Evolutionary conservation across 352 stramenopile genomes (phyloP), one percentile per base, ranked within the genome.

Genomic region (Pythium aristosporum): DNA sequence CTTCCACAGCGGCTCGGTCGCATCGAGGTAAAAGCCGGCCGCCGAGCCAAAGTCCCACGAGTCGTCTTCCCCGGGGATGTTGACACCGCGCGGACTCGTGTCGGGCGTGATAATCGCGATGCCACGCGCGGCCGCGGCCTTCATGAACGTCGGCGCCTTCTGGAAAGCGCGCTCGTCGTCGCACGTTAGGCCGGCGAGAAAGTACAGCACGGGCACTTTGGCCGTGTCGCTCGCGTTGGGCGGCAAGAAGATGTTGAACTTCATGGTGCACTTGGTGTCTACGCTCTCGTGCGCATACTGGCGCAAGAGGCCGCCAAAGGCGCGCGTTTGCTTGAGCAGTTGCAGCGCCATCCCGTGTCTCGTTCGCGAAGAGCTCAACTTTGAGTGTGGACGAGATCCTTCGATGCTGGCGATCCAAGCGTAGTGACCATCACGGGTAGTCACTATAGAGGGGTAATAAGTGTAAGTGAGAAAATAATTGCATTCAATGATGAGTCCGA

Each of bases 21-120:
- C 96, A 82, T 99, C 87, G 8, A 99, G 73, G 80, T 99, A 99
- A 69, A 99, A 99, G 50, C 97, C 96, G 23, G 97, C 97, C 37
- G 89, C 96, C 16, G 91, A 94, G 37, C 97, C 97, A 68, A 99
- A 98, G 77, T 99, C 97, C 76, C 94, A 99, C 46, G 65, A 68
- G 59, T 99, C 96, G 28, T 98, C 91, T 69, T 99, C 96, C 15
- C 96, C 96, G 13, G 95, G 82, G 58, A 97, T 87, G 52, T 79
- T 84, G 28, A 94, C 82, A 36, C 90, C 89, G 20, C 97, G 87
- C n/a, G 97, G 97, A 73, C 84, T 94, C 11, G 97, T 99, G 76
- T 99, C 97, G 1, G 92, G 93, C 18, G 96, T 89, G 41, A 99
- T 91, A 58, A 99, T 87, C 9, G 93, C 96, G 58, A 99, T 91